Evolutionary conservation across 1,284 basidiomycete genomes (phyloP), one percentile per base, ranked within the genome.

Genomic region (Neotropicomus parvogracilis): DNA sequence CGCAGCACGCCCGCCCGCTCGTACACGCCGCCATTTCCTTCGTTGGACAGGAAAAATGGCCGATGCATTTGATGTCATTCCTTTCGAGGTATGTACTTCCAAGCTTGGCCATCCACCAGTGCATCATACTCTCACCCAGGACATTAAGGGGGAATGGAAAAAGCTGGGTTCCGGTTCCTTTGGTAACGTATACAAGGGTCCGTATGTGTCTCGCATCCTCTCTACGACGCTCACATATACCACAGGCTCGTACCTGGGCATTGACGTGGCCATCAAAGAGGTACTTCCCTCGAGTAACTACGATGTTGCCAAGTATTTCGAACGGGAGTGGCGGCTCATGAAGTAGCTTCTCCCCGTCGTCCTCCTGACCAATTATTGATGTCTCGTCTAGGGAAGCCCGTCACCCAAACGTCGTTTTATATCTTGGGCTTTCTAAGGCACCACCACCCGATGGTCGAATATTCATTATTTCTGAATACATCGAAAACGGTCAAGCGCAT

Each of bases 241-340:
- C 41, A 39, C 59, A 91, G 93, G 89, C 3, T 81, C 75, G 21
- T 98, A 98, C 71, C 81, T 98, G 21, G 95, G 94, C 4, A 90
- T 97, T 56, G 91, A 95, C 58, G 91, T 98, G 24, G 94, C 94
- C 31, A 91, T 97, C 71, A 98, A 98, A 70, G 94, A 95, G 70
- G 90, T 97, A 3, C 75, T 94, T 3, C 90, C 91, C 0, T 92
- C 88, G 13, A 89, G 74, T 13, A 88, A 88, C 56, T 95, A 97
- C 68, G 91, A 95, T 60, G 90, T 97, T 21, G 81, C 88, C 61
- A 99, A 99, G 71, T 98, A 98, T 73, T 97, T 98, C 69, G 92
- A 95, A 63, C 81, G 95, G 29, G 95, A 99, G 76, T 97, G 94
- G 88, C 81, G 91, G 26, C 80, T 98, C 36, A 95, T 97, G 91